phyloP scores from a whole-genome alignment of 2,329 filamentous ascomycete genomes.

The Elsinoe arachidis region DNA sequence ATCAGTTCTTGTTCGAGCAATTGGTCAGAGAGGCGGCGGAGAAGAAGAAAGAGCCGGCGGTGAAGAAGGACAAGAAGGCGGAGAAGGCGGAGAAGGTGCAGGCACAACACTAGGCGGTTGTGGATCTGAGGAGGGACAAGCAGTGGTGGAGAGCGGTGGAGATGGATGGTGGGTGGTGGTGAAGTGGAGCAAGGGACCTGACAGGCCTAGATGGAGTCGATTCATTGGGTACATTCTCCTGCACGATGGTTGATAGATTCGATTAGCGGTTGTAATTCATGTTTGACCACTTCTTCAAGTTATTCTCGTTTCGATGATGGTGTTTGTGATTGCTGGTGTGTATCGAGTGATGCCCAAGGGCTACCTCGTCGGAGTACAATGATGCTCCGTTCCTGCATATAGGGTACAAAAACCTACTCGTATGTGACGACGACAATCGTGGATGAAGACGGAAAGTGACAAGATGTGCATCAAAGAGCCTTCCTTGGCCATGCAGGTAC shows the following conservation, averaged over 20 bases:
- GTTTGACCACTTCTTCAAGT: not conserved
- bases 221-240: not conserved
- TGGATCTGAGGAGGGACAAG: not conserved
- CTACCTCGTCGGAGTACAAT: not conserved
- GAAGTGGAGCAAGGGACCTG: not conserved
- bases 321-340: too few species aligned
- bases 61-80: constrained; percentile 51
- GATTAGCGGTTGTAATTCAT: not conserved
- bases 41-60: constrained; percentile 79
- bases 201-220: not conserved
- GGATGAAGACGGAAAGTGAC: not conserved
- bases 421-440: not conserved
- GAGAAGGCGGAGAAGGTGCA: constrained; percentile 30
- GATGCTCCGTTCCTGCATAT: not conserved
- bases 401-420: not conserved
- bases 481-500: not conserved
- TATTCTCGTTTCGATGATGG: not conserved
- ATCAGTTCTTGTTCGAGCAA: constrained; percentile 98
- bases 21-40: constrained; percentile 92
- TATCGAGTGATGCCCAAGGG: too few species aligned
- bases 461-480: not conserved
- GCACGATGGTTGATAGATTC: not conserved
- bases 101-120: constrained; percentile 9
- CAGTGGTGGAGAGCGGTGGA: not conserved
- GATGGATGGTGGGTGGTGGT: constrained; percentile 1